A percentile compares a stretch with the other conserved stretches of the same genome.
phyloP scores from a whole-genome alignment of 805 yeast species.

The Alloascoidea hylecoeti region DNA sequence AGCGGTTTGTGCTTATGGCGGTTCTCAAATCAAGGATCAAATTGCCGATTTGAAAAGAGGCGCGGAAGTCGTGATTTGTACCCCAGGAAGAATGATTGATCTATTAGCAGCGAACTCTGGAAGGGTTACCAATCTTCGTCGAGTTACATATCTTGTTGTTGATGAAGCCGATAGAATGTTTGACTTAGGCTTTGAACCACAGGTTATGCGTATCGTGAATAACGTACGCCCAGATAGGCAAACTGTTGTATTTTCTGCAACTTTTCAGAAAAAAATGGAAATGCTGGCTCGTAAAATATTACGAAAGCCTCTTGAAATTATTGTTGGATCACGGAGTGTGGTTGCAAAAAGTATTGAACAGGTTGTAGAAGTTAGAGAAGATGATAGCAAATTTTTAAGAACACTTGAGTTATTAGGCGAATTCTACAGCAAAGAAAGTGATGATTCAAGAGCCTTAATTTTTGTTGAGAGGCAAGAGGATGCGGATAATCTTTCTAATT shows the following conservation, averaged over 20 bases:
- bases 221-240: slow-evolving; percentile 79
- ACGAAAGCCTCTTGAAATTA: slow-evolving; percentile 53
- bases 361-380: slow-evolving; percentile 43
- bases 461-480: slow-evolving; percentile 83
- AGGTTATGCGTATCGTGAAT: slow-evolving; percentile 64
- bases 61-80: slow-evolving; percentile 73
- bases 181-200: slow-evolving; percentile 96
- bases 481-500: slow-evolving; percentile 59
- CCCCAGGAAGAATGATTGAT: slow-evolving; percentile 93
- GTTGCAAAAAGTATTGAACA: slow-evolving; percentile 78
- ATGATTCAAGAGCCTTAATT: slow-evolving; percentile 34
- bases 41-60: slow-evolving; percentile 70
- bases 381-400: slow-evolving; percentile 38
- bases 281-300: slow-evolving; percentile 54
- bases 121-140: slow-evolving; percentile 46
- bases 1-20: slow-evolving; percentile 83
- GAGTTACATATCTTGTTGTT: slow-evolving; percentile 71
- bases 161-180: slow-evolving; percentile 97
- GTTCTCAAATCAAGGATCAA: slow-evolving; percentile 70
- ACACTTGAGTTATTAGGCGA: slow-evolving; percentile 42
- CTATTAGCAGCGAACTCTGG: slow-evolving; percentile 75
- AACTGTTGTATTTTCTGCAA: slow-evolving; percentile 86
- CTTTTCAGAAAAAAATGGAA: slow-evolving; percentile 77
- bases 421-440: slow-evolving; percentile 16
- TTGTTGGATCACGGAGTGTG: slow-evolving; percentile 66